Evolutionary conservation across 768 basidiomycete species (phyloP).

Genomic region (Mycena crocata): DNA sequence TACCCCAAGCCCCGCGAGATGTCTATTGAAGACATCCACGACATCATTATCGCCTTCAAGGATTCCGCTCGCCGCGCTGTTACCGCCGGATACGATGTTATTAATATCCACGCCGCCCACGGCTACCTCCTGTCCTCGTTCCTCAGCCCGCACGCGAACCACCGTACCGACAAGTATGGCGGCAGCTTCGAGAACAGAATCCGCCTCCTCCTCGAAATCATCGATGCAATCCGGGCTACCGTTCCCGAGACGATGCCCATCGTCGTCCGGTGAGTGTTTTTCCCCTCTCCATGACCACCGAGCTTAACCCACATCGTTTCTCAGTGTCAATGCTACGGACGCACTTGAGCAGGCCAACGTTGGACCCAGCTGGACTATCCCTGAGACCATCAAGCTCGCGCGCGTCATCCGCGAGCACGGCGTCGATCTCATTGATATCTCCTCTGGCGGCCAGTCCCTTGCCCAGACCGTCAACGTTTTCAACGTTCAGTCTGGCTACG

Average conservation of each 20-base stretch:
- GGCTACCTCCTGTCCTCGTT: conserved; percentile 60
- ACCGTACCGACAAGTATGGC: conserved; percentile 52
- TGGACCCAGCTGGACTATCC: neutral
- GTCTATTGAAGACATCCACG: conserved; percentile 28
- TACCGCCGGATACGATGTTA: conserved; percentile 56
- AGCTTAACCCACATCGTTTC: neutral
- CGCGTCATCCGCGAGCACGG: neutral
- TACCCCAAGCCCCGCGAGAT: conserved; percentile 38
- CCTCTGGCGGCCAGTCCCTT: conserved; percentile 8
- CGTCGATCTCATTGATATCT: conserved; percentile 6
- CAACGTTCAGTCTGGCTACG: neutral
- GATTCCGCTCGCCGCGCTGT: conserved; percentile 53
- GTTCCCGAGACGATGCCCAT: conserved; percentile 64
- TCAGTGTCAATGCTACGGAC: conserved; percentile 4
- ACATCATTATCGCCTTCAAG: neutral
- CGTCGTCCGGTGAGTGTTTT: conserved; percentile 58
- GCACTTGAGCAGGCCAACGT: neutral
- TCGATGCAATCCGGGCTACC: conserved; percentile 60
- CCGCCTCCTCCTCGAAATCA: conserved; percentile 61
- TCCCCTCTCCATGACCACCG: conserved; percentile 11
- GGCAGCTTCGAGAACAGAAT: conserved; percentile 63
- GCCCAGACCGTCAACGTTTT: conserved; percentile 4
- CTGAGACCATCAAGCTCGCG: neutral
- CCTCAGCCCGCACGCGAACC: conserved; percentile 58
- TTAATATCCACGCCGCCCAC: conserved; percentile 63